These are phyloP conservation scores for Populus tomentosa DNA, from an alignment of 441 rosid species.

Conservation along the genomic window DNA sequence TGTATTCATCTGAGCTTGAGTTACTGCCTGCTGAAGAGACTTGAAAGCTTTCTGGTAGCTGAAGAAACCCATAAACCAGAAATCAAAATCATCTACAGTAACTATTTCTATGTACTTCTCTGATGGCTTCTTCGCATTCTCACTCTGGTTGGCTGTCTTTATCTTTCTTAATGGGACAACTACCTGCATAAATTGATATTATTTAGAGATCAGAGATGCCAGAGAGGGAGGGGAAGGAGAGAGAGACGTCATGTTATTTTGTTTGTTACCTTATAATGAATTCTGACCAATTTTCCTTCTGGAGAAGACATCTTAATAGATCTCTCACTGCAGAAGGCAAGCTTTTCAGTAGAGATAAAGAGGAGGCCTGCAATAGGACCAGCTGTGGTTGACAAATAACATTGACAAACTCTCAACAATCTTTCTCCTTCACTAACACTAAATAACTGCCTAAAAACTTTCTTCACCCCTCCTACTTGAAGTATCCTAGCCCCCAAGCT, in stretches of 20 bases:
- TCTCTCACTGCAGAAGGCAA: slow-evolving; percentile 64
- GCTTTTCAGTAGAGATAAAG: slow-evolving; percentile 50
- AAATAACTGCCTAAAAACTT: slow-evolving; percentile 45
- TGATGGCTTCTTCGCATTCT: slow-evolving; percentile 52
- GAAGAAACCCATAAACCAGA: slow-evolving; percentile 86
- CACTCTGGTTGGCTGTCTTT: slow-evolving; percentile 41
- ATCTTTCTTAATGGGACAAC: slow-evolving; percentile 51
- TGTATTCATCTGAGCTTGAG: slow-evolving; percentile 14
- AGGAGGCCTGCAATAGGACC: slow-evolving; percentile 69
- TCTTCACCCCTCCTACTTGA: slow-evolving; percentile 56
- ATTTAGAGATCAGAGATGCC: neutral
- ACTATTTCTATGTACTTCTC: slow-evolving; percentile 61
- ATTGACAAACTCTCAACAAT: slow-evolving; percentile 46
- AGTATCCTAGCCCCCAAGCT: slow-evolving; percentile 60
- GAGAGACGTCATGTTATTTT: neutral
- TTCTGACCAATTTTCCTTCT: slow-evolving; percentile 37
- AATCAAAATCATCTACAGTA: slow-evolving; percentile 57
- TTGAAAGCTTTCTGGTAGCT: slow-evolving; percentile 53
- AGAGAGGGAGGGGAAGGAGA: neutral
- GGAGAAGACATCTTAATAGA: slow-evolving; percentile 44
- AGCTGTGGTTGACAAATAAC: slow-evolving; percentile 52
- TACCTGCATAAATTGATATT: slow-evolving; percentile 27
- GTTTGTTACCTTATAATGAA: slow-evolving; percentile 49
- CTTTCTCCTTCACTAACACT: slow-evolving; percentile 39
- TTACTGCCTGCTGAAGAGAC: slow-evolving; percentile 41